A percentile compares a stretch with the other conserved stretches of the same genome.
These are phyloP conservation scores for Cardamine resedifolia DNA, from an alignment of 345 rosid species.

Conservation along the genomic window DNA sequence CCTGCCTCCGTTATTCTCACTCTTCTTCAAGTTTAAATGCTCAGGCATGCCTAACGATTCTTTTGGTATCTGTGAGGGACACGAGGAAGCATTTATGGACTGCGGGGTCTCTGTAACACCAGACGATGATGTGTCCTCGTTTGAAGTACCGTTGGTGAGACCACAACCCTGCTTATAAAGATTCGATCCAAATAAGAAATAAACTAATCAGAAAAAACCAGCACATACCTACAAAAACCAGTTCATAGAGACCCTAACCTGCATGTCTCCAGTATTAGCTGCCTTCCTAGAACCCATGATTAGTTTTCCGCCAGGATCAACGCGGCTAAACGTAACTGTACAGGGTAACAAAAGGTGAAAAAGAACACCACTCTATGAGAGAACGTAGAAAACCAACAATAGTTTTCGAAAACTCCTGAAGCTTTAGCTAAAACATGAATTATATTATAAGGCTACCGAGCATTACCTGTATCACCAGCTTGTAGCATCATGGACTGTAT, in stretches of 20 bases:
- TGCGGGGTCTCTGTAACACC: slow-evolving; percentile 48
- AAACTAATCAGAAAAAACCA: neutral
- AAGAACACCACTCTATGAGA: slow-evolving; percentile 10
- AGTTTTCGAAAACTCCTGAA: neutral
- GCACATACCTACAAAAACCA: neutral
- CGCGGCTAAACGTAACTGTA: slow-evolving; percentile 81
- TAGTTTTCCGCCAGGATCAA: slow-evolving; percentile 80
- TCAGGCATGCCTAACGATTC: slow-evolving; percentile 44
- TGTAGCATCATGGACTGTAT: slow-evolving; percentile 84
- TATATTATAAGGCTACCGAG: slow-evolving; percentile 7
- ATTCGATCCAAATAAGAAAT: neutral
- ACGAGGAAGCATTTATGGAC: slow-evolving; percentile 43
- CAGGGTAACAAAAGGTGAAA: neutral
- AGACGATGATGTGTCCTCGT: slow-evolving; percentile 53
- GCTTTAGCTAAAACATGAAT: slow-evolving; percentile 8
- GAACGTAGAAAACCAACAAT: slow-evolving; percentile 9
- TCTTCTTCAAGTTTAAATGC: slow-evolving; percentile 46
- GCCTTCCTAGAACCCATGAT: slow-evolving; percentile 81
- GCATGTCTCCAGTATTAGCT: slow-evolving; percentile 46
- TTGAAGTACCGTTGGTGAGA: slow-evolving; percentile 42
- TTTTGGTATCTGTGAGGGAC: slow-evolving; percentile 42
- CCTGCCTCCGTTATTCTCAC: slow-evolving; percentile 45
- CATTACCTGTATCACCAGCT: slow-evolving; percentile 90
- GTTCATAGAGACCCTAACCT: slow-evolving; percentile 46
- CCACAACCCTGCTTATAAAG: slow-evolving; percentile 47